Evolutionary conservation across 805 yeast genomes (phyloP).

Genomic region (Kodamaea lidongshanica): DNA sequence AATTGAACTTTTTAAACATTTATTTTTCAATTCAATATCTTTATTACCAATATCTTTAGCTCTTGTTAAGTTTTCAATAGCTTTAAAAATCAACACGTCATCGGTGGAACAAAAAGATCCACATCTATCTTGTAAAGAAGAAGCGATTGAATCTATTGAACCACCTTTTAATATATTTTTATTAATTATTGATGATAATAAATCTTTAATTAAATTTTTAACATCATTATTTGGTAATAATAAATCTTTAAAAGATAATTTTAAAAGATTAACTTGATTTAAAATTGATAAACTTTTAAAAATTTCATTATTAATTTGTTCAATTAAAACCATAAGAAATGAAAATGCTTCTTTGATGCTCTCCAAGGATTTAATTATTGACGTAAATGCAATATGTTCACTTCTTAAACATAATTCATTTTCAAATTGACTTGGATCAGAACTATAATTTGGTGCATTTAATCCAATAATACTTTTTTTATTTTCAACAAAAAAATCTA

Average conservation of each 20-base stretch:
- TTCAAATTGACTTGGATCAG: constrained; percentile 44
- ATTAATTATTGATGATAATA: constrained; percentile 82
- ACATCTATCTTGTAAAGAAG: constrained; percentile 83
- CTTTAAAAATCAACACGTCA: constrained; percentile 90
- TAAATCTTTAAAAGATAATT: constrained; percentile 65
- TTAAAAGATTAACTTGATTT: constrained; percentile 62
- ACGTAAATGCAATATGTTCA: constrained; percentile 81
- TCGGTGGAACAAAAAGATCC: constrained; percentile 91
- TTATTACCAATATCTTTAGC: constrained; percentile 70
- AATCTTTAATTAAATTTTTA: constrained; percentile 69
- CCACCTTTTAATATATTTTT: constrained; percentile 87
- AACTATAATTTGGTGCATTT: constrained; percentile 49
- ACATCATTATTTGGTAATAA: constrained; percentile 65
- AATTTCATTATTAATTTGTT: constrained; percentile 51
- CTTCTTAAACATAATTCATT: constrained; percentile 76
- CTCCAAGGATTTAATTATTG: constrained; percentile 66
- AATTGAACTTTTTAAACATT: constrained; percentile 68
- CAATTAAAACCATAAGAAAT: constrained; percentile 73
- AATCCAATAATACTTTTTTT: constrained; percentile 57
- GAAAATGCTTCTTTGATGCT: constrained; percentile 87
- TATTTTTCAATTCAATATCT: constrained; percentile 62
- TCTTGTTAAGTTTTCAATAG: constrained; percentile 82
- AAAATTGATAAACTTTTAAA: constrained; percentile 62
- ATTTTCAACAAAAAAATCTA: constrained; percentile 64
- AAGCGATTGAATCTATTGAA: constrained; percentile 84